These are phyloP conservation scores for Drosera spatulata DNA, from an alignment of 179 eudicot genomes.

Conservation along the genomic window DNA sequence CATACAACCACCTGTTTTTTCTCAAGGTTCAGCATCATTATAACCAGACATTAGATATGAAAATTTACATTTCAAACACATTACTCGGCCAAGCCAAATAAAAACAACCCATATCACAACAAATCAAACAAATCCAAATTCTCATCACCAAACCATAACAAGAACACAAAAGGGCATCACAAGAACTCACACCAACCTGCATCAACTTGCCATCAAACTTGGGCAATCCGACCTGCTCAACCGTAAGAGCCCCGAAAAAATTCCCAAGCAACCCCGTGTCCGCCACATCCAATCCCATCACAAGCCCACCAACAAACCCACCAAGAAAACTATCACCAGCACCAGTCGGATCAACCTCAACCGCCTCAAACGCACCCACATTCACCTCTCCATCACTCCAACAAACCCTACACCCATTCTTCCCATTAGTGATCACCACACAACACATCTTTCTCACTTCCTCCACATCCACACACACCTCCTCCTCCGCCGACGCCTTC, in stretches of 20 bases:
- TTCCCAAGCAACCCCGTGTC: constrained; percentile 93
- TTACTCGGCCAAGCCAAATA: too few species aligned
- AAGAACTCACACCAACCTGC: constrained; percentile 39
- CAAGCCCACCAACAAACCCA: constrained; percentile 71
- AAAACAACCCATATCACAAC: background rate
- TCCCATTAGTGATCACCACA: constrained; percentile 74
- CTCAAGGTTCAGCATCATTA: too few species aligned
- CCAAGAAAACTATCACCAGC: constrained; percentile 94
- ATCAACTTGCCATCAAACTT: constrained; percentile 44
- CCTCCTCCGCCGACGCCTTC: constrained; percentile 86
- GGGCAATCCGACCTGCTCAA: constrained; percentile 68
- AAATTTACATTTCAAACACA: too few species aligned
- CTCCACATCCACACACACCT: constrained; percentile 57
- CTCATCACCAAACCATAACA: background rate
- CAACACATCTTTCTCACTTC: constrained; percentile 65
- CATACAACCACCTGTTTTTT: too few species aligned
- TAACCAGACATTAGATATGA: too few species aligned
- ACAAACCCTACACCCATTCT: constrained; percentile 74
- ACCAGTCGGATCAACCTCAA: constrained; percentile 93
- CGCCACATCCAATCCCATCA: constrained; percentile 51
- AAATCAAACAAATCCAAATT: background rate
- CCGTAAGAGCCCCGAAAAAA: constrained; percentile 82
- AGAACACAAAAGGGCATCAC: too few species aligned
- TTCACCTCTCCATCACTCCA: constrained; percentile 52
- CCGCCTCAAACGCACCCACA: constrained; percentile 49